Evolutionary conservation across 495 filamentous ascomycete genomes (phyloP), one percentile per base, ranked within the genome.

Genomic region (Glonium stellatum): DNA sequence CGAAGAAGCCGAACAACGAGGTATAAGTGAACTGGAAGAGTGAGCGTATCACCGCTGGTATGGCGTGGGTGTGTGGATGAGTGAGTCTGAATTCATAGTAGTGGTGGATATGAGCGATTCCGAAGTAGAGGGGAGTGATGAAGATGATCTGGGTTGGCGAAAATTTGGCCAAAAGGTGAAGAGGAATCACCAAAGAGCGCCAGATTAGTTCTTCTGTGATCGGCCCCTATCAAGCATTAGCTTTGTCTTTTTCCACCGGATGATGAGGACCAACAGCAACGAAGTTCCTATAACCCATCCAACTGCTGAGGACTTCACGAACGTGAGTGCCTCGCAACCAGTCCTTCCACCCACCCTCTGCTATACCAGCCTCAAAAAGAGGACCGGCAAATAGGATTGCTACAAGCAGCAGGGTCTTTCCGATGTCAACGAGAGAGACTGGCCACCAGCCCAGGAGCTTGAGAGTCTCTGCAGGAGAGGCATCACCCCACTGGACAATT

Each of bases 161-260:
- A 50, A 58, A 55, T 54, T 62, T 41, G n/a, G 90, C 82, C n/a
- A 92, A 73, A 5, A 96, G 73, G 69, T 95, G 85, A 2, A 96
- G 78, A 5, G 92, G 88, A 53, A 96, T 78, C 48, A 93, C 81
- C 49, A 87, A 81, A 1, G 88, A 87, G 70, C 93, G 89, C 76
- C 95, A 98, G 70, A 97, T 86, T 54, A 95, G 67, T 72, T 98
- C 93, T 77, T 98, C 93, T 10, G 88, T 96, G 37, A 93, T 71
- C 0, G 93, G 93, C 48, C 89, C 92, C 88, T 91, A 69, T 22
- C 12, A 22, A n/a, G 19, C 22, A 18, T 64, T 11, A 65, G 52
- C 9, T 25, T 15, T 13, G 8, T 21, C 11, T n/a, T 22, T n/a
- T 22, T 21, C 13, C 13, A 31, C 4, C 10, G 5, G 12, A 41